Evolutionary conservation across 176 grass and related monocot species (phyloP).

Genomic region (Aegilops umbellulata): DNA sequence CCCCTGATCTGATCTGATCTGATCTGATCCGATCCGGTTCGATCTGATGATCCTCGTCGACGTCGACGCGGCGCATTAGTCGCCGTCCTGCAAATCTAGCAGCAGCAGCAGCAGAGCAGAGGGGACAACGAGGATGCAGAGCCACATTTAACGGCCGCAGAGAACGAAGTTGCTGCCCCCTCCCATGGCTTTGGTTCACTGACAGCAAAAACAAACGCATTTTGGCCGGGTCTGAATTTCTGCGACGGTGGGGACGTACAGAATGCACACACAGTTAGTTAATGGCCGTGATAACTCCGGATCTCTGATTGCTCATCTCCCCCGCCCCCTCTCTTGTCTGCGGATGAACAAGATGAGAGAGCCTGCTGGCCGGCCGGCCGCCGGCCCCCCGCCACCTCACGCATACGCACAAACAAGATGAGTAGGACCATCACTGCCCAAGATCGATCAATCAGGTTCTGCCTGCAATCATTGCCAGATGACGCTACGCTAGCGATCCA

Average conservation of each 20-base stretch:
- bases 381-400: background rate
- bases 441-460: constrained; percentile 7
- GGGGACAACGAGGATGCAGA: background rate
- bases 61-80: background rate
- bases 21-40: background rate
- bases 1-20: too few relatives aligned
- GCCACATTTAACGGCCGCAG: background rate
- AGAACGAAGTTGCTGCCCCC: background rate
- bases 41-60: background rate
- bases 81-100: constrained; percentile 1
- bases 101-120: background rate
- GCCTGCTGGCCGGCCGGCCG: too few relatives aligned
- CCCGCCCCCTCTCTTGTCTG: background rate
- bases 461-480: constrained; percentile 34
- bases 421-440: background rate
- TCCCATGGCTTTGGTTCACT: too few relatives aligned
- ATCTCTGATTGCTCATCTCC: background rate
- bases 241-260: background rate
- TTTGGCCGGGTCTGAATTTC: background rate
- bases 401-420: background rate
- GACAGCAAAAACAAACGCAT: background rate
- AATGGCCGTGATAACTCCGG: background rate
- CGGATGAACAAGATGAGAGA: background rate
- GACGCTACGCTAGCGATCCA: background rate
- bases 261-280: background rate